Evolutionary conservation across 495 filamentous ascomycete species (phyloP).

Genomic region (Acidomyces sp.): DNA sequence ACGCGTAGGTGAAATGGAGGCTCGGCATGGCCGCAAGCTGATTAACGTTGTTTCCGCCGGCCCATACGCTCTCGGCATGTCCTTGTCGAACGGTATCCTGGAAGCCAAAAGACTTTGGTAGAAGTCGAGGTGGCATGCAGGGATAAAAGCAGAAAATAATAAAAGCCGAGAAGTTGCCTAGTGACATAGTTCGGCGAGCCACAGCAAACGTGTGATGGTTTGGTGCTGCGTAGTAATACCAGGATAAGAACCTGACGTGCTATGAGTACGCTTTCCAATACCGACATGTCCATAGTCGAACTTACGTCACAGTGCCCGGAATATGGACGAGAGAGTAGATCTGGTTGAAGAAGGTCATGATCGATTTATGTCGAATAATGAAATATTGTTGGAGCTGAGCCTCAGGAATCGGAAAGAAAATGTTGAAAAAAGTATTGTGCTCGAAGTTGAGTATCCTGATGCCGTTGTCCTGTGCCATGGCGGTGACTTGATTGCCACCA

Average conservation of each 20-base stretch:
- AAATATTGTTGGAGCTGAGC: conserved; percentile 27
- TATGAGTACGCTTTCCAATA: too few relatives aligned
- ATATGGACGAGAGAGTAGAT: conserved; percentile 75
- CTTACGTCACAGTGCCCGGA: conserved; percentile 59
- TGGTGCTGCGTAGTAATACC: conserved; percentile 19
- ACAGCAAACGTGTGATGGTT: conserved; percentile 26
- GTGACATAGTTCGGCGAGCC: conserved; percentile 53
- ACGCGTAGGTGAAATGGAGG: conserved; percentile 67
- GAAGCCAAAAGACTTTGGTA: conserved; percentile 54
- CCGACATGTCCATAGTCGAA: too few relatives aligned
- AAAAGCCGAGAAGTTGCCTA: conserved; percentile 66
- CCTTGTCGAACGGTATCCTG: conserved; percentile 61
- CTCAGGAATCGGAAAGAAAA: conserved; percentile 23
- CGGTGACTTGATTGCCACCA: conserved; percentile 25
- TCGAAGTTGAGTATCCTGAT: conserved; percentile 44
- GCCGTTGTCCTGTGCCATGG: conserved; percentile 45
- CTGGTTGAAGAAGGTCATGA: conserved; percentile 41
- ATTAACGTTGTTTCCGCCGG: conserved; percentile 47
- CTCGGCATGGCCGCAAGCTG: conserved; percentile 62
- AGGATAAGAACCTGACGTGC: conserved; percentile 17
- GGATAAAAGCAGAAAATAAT: conserved; percentile 66
- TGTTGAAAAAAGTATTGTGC: conserved; percentile 36
- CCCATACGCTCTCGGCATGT: conserved; percentile 57
- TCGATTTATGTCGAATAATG: conserved; percentile 20
- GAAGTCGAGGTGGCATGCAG: conserved; percentile 66